phyloP scores from a whole-genome alignment of 2,329 filamentous ascomycete species.

The Cercospora sp. region DNA sequence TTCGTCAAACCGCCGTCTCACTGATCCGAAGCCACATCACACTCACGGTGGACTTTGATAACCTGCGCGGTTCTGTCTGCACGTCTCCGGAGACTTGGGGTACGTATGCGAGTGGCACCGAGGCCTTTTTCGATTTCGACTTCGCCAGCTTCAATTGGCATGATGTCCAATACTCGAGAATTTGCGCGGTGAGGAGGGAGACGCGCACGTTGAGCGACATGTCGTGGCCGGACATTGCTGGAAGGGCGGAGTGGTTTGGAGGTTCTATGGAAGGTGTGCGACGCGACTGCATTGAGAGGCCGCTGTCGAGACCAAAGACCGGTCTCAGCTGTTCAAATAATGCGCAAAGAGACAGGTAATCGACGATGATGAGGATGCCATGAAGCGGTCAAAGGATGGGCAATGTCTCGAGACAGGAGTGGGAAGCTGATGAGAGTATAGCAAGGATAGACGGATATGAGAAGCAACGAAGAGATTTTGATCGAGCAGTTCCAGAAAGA shows the following conservation, averaged over 20 bases:
- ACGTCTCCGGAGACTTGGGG: slow-evolving; percentile 7
- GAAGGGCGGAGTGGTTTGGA: not conserved
- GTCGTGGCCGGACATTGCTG: slow-evolving; percentile 20
- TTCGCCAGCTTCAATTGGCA: slow-evolving; percentile 17
- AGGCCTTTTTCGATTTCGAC: slow-evolving; percentile 10
- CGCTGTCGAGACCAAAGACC: not conserved
- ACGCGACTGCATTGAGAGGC: not conserved
- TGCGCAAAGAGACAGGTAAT: slow-evolving; percentile 4
- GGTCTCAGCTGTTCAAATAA: slow-evolving; percentile 17
- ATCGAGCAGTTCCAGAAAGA: slow-evolving; percentile 2
- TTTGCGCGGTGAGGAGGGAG: slow-evolving; percentile 19
- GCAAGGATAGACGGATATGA: slow-evolving; percentile 4
- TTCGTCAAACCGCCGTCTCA: not conserved
- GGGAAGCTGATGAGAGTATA: not conserved
- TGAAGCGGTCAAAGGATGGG: slow-evolving; percentile 7
- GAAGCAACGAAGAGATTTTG: slow-evolving; percentile 5
- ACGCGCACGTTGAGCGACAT: slow-evolving; percentile 22
- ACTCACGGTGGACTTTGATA: slow-evolving; percentile 4
- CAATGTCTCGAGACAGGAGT: slow-evolving; percentile 5
- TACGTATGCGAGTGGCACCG: slow-evolving; percentile 16
- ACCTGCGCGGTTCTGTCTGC: slow-evolving; percentile 3
- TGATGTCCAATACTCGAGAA: slow-evolving; percentile 17
- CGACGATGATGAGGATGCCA: slow-evolving; percentile 13
- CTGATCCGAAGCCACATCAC: not conserved
- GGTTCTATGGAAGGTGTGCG: not conserved